Conservation (phyloP, 495 filamentous ascomycete species). For the Lophiostoma macrostomum region DNA sequence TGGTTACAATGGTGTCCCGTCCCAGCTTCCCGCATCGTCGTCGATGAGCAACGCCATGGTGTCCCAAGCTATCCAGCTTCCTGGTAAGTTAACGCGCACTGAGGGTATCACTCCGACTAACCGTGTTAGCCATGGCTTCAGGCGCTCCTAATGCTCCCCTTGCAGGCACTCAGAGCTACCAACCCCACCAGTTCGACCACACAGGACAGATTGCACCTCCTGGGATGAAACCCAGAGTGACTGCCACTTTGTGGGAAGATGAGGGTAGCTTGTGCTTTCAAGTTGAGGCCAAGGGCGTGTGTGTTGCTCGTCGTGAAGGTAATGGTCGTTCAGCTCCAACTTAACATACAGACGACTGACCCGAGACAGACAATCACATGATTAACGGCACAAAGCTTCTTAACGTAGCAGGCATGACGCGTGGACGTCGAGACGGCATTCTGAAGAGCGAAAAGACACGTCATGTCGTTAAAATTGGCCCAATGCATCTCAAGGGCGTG, state of each 20-base stretch:
- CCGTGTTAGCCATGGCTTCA: constrained; percentile 32
- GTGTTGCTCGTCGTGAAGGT: constrained; percentile 94
- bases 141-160: constrained; percentile 19
- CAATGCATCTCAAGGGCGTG: constrained; percentile 98
- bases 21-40: constrained; percentile 51
- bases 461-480: constrained; percentile 97
- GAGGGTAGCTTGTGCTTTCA: constrained; percentile 98
- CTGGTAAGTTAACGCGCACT: constrained; percentile 31
- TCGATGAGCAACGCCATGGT: constrained; percentile 55
- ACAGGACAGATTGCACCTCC: constrained; percentile 91
- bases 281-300: constrained; percentile 93
- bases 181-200: constrained; percentile 69
- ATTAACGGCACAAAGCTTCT: constrained; percentile 97
- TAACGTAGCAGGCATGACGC: constrained; percentile 97
- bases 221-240: constrained; percentile 98
- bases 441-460: constrained; percentile 95
- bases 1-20: constrained; percentile 31
- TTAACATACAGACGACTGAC: constrained; percentile 11
- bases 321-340: constrained; percentile 6
- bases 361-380: constrained; percentile 84
- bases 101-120: background rate
- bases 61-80: constrained; percentile 33
- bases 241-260: constrained; percentile 96
- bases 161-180: constrained; percentile 34
- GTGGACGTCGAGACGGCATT: constrained; percentile 92